Evolutionary conservation across 176 grass and related monocot species (phyloP), one percentile per base, ranked within the genome.

Genomic region (Cymbopogon citratus): DNA sequence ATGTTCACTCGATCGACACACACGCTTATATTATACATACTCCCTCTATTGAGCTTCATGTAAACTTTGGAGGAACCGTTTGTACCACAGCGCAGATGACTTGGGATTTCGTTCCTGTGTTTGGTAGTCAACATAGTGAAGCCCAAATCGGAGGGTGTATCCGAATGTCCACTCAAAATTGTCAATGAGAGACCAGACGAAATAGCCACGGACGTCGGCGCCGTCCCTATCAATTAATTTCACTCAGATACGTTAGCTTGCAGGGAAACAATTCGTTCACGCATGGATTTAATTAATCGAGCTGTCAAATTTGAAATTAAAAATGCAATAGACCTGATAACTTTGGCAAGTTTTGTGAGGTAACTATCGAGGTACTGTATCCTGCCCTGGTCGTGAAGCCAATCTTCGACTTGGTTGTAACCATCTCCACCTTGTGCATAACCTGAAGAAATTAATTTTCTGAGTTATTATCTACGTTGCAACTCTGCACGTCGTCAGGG

Each of bases 121-220:
- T n/a, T n/a, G n/a, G 83, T 77, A 94, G 21, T 92, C 61, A 1
- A 94, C 85, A 61, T 90, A 66, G 73, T 90, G 44, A 1, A 90
- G 73, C 23, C 92, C 89, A 77, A 94, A 94, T n/a, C 89, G 88
- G 23, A 94, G 76, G 2, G 80, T 90, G 38, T 90, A 92, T 3
- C 92, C 92, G 33, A 19, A 87, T 0, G 82, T 9, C 92, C 89
- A 92, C 29, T 94, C 89, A 14, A 94, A 94, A 28, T 92, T 94
- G 45, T 94, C 92, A 0, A 94, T 12, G 15, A 94, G 60, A 66
- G 92, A 87, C 89, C 92, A 94, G 56, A 77, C 24, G 69, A 94
- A 94, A 70, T 94, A 92, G 34, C 89, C 92, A 54, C 89, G 91
- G 12, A 94, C 89, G 71, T 94, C 89, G 21, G 89, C 89, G 43